Evolutionary conservation across 106 monocot species (phyloP).

Genomic region (Dioscorea alata): DNA sequence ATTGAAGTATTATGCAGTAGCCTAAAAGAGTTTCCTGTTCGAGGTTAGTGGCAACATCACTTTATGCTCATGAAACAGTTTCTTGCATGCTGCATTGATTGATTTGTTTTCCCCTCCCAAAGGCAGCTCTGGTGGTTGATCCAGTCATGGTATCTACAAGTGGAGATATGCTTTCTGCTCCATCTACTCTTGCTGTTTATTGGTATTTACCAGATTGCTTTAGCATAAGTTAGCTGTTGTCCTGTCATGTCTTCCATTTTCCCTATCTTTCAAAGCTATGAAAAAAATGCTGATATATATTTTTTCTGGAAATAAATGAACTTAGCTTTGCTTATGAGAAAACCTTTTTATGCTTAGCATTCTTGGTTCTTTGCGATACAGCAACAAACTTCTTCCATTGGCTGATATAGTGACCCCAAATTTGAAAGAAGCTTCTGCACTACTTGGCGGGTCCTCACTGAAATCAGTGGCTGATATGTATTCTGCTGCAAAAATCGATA

Average conservation of each 20-base stretch:
- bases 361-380: conserved; percentile 22
- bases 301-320: background rate
- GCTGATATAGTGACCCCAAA: conserved; percentile 98
- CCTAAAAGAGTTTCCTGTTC: conserved; percentile 75
- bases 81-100: background rate
- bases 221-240: background rate
- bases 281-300: background rate
- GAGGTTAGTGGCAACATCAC: conserved; percentile 34
- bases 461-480: conserved; percentile 69
- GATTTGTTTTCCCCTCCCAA: conserved; percentile 20
- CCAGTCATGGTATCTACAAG: conserved; percentile 99
- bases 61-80: background rate
- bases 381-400: conserved; percentile 81
- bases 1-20: conserved; percentile 64
- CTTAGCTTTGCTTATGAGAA: background rate
- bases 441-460: conserved; percentile 65
- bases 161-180: conserved; percentile 76
- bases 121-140: conserved; percentile 97
- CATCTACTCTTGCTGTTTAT: conserved; percentile 57
- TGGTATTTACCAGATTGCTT: conserved; percentile 18
- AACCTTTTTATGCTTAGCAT: background rate
- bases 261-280: too few relatives aligned
- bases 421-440: conserved; percentile 92
- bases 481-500: conserved; percentile 81
- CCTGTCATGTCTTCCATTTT: too few relatives aligned